Evolutionary conservation across 352 stramenopile species (phyloP).

Genomic region (Phytopythium kandeliae): DNA sequence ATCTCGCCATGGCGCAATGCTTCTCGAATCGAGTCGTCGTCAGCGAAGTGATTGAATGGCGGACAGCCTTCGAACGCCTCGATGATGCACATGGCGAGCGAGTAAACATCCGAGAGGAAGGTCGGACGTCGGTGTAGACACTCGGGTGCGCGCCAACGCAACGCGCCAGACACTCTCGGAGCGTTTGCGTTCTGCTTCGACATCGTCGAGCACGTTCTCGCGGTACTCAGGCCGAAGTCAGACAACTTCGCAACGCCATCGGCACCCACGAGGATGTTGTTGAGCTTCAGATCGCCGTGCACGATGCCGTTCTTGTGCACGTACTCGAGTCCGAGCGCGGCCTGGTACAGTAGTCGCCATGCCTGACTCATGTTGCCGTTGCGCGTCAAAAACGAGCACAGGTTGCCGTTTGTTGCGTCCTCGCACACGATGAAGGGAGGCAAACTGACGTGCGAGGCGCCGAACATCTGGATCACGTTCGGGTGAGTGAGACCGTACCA

Average conservation of each 20-base stretch:
- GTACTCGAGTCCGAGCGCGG: neutral
- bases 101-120: conserved; percentile 8
- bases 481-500: conserved; percentile 22
- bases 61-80: neutral
- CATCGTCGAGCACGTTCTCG: neutral
- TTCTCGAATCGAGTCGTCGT: neutral
- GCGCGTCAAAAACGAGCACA: conserved; percentile 16
- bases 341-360: conserved; percentile 17
- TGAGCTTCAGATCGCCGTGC: conserved; percentile 28
- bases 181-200: neutral
- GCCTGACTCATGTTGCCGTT: neutral
- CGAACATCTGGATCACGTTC: conserved; percentile 25
- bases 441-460: conserved; percentile 20
- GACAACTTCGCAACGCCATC: conserved; percentile 21
- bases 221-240: conserved; percentile 24
- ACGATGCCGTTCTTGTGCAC: conserved; percentile 10
- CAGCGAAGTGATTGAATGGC: neutral
- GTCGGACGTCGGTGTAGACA: neutral
- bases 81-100: conserved; percentile 12
- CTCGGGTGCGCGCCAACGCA: neutral
- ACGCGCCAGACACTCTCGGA: neutral
- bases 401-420: conserved; percentile 14
- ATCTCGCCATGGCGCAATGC: neutral
- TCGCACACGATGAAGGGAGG: conserved; percentile 32
- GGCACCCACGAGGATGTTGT: conserved; percentile 27